Base-by-base conservation (phyloP, 345 rosid species). In the Fremontodendron californicum region DNA sequence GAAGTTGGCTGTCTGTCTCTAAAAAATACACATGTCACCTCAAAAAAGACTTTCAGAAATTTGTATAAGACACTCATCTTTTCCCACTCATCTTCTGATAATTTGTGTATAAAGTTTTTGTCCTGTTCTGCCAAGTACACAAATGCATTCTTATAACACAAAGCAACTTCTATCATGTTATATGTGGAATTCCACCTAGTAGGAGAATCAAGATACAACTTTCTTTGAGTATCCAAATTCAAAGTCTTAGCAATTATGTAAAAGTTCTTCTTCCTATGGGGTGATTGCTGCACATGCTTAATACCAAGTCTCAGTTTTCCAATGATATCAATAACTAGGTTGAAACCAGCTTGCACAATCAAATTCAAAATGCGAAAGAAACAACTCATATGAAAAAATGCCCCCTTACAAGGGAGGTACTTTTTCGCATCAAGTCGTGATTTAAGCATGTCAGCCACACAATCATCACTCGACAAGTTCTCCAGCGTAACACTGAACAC, bases 11-110 rank as follows among this genome's bases (percentile, higher is more conserved):
- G 57, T 46, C 61, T 45, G 31, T 73, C 68, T 71, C 62, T 55
- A 43, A 58, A 67, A 62, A 85, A 73, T 73, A 63, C 33, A 45
- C 39, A 57, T 35, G 71, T 70, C 54, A 35, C 75, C 81, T 70
- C 82, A 42, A 46, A 68, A 58, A 81, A 82, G 12, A 64, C 75
- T 61, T 71, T 74, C 31, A 81, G 70, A 74, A 82, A 76, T 74
- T 78, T 75, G 67, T 69, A 73, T n/a, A 75, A 25, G 27, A 52
- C 23, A 46, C 64, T 51, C 67, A 80, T 49, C 42, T 75, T 76
- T 73, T 54, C 77, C 83, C 82, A 80, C 58, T 82, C 80, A n/a
- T 78, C 76, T n/a, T 67, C 84, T 35, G 67, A 77, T 42, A 78
- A 74, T 63, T 67, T 77, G 33, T 69, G 68, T 70, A 42, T 68